phyloP scores from a whole-genome alignment of 164 flowering plant genomes.

The Vitis rupestris region DNA sequence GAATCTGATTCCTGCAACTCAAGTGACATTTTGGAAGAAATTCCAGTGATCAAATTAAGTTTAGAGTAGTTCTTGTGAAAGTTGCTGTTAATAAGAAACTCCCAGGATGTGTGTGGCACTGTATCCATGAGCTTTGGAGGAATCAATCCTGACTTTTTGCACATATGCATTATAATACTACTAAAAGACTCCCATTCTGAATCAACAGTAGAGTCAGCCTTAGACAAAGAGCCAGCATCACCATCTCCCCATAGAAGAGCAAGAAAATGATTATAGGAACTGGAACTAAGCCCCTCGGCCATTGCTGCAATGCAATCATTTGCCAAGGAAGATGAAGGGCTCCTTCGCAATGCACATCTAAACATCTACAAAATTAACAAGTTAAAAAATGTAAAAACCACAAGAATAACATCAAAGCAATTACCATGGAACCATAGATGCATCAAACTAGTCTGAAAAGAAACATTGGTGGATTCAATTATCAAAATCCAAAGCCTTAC shows the following conservation, averaged over 20 bases:
- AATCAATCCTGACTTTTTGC: slow-evolving; percentile 23
- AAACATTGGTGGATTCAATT: background rate
- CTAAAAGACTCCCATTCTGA: slow-evolving; percentile 84
- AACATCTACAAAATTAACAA: slow-evolving; percentile 45
- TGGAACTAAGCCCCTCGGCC: slow-evolving; percentile 75
- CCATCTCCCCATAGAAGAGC: slow-evolving; percentile 74
- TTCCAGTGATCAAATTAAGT: slow-evolving; percentile 22
- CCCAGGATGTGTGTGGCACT: slow-evolving; percentile 62
- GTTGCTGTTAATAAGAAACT: slow-evolving; percentile 69
- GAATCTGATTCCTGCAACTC: slow-evolving; percentile 22
- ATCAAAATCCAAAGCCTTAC: background rate
- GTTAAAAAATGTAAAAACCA: slow-evolving; percentile 4
- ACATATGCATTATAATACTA: slow-evolving; percentile 51
- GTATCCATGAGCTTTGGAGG: slow-evolving; percentile 19
- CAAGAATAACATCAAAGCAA: background rate
- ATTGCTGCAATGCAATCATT: slow-evolving; percentile 85
- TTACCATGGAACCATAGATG: background rate
- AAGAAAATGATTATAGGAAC: slow-evolving; percentile 66
- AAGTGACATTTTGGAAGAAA: slow-evolving; percentile 22
- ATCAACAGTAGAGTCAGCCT: slow-evolving; percentile 51
- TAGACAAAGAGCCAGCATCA: slow-evolving; percentile 35
- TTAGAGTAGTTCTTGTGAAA: slow-evolving; percentile 61
- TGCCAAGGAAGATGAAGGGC: slow-evolving; percentile 75
- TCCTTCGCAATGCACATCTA: slow-evolving; percentile 70
- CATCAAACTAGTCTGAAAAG: background rate